These are phyloP conservation scores for Huntiella omanensis DNA, from an alignment of 2,329 filamentous ascomycete genomes.

Conservation along the genomic window DNA sequence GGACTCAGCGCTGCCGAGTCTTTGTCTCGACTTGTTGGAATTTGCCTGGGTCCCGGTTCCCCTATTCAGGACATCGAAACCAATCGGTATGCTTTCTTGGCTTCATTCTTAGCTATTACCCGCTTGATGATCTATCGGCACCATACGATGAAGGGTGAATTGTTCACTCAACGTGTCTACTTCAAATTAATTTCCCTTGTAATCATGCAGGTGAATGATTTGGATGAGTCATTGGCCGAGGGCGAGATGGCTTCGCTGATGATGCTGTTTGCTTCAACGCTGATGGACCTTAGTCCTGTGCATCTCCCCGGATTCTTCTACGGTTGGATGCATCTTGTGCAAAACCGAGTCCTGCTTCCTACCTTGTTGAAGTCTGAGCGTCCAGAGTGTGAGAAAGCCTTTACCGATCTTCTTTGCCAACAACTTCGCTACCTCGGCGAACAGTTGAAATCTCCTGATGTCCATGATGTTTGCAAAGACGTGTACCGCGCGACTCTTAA, in stretches of 20 bases:
- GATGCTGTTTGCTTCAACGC: constrained; percentile 28
- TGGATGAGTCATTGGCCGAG: constrained; percentile 15
- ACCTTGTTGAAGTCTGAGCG: constrained; percentile 39
- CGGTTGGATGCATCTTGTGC: constrained; percentile 64
- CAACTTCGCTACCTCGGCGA: constrained; percentile 59
- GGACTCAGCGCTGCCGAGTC: constrained; percentile 45
- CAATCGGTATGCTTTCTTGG: constrained; percentile 49
- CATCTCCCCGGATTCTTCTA: constrained; percentile 71
- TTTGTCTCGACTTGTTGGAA: constrained; percentile 59
- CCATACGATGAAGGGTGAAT: constrained; percentile 59
- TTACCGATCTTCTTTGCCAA: constrained; percentile 65
- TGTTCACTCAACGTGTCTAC: constrained; percentile 76
- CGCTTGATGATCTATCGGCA: constrained; percentile 73
- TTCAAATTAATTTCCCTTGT: constrained; percentile 65
- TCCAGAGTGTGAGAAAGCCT: constrained; percentile 35
- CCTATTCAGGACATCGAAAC: constrained; percentile 3
- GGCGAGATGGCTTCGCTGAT: constrained; percentile 4
- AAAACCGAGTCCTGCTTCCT: constrained; percentile 73
- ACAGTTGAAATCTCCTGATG: constrained; percentile 54
- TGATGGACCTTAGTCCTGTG: constrained; percentile 56
- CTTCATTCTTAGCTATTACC: constrained; percentile 59
- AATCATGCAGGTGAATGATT: constrained; percentile 54
- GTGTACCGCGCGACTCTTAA: constrained; percentile 73
- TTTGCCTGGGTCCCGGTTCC: constrained; percentile 33
- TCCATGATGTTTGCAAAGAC: constrained; percentile 54